phyloP scores from a whole-genome alignment of 148 eudicot species.

The Amaranthus cruentus region DNA sequence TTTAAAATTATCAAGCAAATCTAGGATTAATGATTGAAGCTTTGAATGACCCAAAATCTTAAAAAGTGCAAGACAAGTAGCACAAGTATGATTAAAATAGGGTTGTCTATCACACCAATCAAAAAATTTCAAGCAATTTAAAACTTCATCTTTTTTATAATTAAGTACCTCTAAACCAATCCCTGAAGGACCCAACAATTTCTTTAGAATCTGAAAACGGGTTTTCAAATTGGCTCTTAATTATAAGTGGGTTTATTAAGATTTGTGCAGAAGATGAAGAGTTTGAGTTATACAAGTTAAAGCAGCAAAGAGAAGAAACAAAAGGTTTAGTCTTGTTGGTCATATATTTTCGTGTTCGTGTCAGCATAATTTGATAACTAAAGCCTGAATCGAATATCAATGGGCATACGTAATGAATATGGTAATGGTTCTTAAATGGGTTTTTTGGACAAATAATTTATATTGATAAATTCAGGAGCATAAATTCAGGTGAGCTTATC shows the following conservation, averaged over 20 bases:
- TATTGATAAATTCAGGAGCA: not conserved
- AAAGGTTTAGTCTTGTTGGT: slow-evolving; percentile 27
- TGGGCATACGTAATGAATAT: slow-evolving; percentile 3
- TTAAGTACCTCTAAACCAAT: slow-evolving; percentile 52
- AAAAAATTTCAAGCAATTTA: slow-evolving; percentile 70
- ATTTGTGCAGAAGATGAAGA: slow-evolving; percentile 12
- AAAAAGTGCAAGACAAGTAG: slow-evolving; percentile 57
- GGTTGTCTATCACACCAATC: slow-evolving; percentile 81
- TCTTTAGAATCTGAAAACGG: slow-evolving; percentile 20
- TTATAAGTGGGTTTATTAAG: not conserved
- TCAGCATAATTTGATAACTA: slow-evolving; percentile 23
- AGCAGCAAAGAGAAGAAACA: slow-evolving; percentile 10
- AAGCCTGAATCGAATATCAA: slow-evolving; percentile 4
- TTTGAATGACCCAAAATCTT: slow-evolving; percentile 52
- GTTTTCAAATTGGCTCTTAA: not conserved
- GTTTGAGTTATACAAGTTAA: slow-evolving; percentile 5
- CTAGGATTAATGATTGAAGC: slow-evolving; percentile 43
- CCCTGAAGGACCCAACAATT: slow-evolving; percentile 33
- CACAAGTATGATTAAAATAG: slow-evolving; percentile 48
- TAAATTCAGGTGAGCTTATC: no score
- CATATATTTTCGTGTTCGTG: slow-evolving; percentile 28
- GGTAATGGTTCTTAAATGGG: not conserved
- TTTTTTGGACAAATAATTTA: not conserved
- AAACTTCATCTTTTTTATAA: slow-evolving; percentile 38
- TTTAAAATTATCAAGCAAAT: slow-evolving; percentile 39